Base-by-base conservation (phyloP, 768 basidiomycete species). In the Termitomyces bulborhizus region DNA sequence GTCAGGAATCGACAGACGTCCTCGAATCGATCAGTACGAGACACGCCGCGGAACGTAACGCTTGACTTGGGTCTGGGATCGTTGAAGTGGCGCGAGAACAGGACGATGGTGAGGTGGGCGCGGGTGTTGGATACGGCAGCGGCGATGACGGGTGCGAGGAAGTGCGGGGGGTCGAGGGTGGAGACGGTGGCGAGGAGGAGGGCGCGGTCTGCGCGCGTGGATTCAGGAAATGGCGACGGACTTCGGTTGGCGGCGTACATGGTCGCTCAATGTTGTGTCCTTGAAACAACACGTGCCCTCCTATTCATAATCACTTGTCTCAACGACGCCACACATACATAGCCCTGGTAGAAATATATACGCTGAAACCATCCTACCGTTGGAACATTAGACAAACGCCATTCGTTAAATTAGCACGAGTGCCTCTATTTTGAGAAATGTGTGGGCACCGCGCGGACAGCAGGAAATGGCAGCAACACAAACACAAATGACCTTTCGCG, bases 1-100 rank as follows among this genome's bases (percentile, higher is more conserved):
- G 90, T 90, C 58, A 98, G 76, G 45, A 95, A 77, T 9, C 78
- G 71, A 71, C 95, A 91, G 3, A 94, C 76, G 18, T 76, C 75
- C 51, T 82, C 72, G 84, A 88, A 98, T 31, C 67, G 68, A 16
- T 66, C 68, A 2, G 55, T 77, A 80, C 31, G 80, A 69, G 57
- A 74, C 58, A 40, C 62, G 61, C 60, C 68, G 66, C 43, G 60
- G 50, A 60, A 55, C 0, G 48, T 29, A 3, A 52, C 63, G 57
- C 66, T 66, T 15, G 57, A 56, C 12, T 44, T 32, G 21, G 56
- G 60, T 34, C 47, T 62, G 59, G 45, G 69, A 15, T 60, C 60
- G 56, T 80, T 77, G 67, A 90, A 88, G 57, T 79, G 70, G 4
- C 80, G 72, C 9, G 86, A 85, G 65, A 88, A 72, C 58, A 91